Percentiles rank a stretch among this genome's conserved stretches.
These are phyloP conservation scores for Boletus fagicola DNA, from an alignment of 768 basidiomycete species.

Conservation along the genomic window DNA sequence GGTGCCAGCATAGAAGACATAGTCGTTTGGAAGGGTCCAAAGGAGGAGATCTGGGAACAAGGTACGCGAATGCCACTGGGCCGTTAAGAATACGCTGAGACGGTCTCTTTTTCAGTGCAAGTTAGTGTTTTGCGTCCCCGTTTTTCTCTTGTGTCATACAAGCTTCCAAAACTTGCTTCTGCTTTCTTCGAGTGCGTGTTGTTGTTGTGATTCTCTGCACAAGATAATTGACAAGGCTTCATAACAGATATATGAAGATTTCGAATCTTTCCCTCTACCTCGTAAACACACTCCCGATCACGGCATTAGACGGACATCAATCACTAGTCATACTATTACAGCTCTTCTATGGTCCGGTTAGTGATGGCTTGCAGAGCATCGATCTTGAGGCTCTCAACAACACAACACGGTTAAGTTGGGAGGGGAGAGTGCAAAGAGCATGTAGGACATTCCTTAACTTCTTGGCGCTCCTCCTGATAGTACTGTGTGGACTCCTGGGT, in stretches of 20 bases:
- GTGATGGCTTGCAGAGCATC: constrained; percentile 2
- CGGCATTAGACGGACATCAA: constrained; percentile 67
- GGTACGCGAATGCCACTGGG: constrained; percentile 39
- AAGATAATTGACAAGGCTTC: neutral
- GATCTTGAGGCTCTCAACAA: constrained; percentile 24
- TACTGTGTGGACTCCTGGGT: constrained; percentile 22
- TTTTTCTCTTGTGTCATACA: constrained; percentile 14
- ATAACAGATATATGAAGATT: constrained; percentile 56
- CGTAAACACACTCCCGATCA: constrained; percentile 79
- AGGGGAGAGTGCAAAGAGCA: constrained; percentile 16
- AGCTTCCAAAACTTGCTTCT: constrained; percentile 25
- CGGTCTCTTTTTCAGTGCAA: constrained; percentile 40
- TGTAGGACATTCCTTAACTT: constrained; percentile 17
- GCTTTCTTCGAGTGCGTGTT: constrained; percentile 57
- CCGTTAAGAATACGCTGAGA: neutral
- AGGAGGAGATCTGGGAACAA: constrained; percentile 61
- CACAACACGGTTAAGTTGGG: neutral
- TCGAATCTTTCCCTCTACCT: constrained; percentile 77
- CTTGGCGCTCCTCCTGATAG: constrained; percentile 23
- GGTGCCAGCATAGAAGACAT: constrained; percentile 31
- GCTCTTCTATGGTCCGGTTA: constrained; percentile 9
- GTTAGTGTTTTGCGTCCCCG: constrained; percentile 49
- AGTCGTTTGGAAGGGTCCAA: constrained; percentile 74
- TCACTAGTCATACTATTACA: constrained; percentile 42
- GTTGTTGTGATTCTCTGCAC: neutral